Percentiles rank a stretch among this genome's conserved stretches.
These are phyloP conservation scores for Ensete ventricosum DNA, from an alignment of 176 grass and related monocot genomes.

Conservation along the genomic window DNA sequence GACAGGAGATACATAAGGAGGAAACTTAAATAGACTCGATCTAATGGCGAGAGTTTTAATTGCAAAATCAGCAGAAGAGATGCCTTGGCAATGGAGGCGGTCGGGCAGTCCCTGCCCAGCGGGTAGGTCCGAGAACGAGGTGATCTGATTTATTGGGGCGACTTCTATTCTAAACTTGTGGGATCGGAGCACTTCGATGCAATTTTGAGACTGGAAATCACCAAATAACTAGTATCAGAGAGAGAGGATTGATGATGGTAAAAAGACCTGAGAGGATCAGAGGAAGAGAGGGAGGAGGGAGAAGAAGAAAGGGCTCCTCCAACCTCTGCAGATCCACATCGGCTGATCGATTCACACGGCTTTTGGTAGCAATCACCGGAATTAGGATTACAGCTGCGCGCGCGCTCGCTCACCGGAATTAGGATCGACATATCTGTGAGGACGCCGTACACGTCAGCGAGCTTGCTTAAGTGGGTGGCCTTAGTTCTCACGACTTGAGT, in stretches of 20 bases:
- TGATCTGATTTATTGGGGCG: conserved; percentile 26
- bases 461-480: too few relatives aligned
- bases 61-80: not conserved
- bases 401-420: too few relatives aligned
- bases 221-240: not conserved
- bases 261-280: conserved; percentile 53
- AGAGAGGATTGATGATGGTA: not conserved
- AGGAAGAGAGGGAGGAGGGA: conserved; percentile 39
- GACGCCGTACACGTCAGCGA: too few relatives aligned
- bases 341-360: not conserved
- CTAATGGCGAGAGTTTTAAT: not conserved
- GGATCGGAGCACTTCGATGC: conserved; percentile 24
- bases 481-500: too few relatives aligned
- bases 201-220: conserved; percentile 44
- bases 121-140: conserved; percentile 43
- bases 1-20: conserved; percentile 10
- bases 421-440: too few relatives aligned
- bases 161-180: conserved; percentile 18
- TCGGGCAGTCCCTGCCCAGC: conserved; percentile 52
- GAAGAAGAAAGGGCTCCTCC: conserved; percentile 19
- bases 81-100: conserved; percentile 71
- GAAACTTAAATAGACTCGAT: not conserved
- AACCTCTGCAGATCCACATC: not conserved
- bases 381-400: too few relatives aligned
- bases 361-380: too few relatives aligned